These are phyloP conservation scores for Amanita subjunquillea DNA, from an alignment of 768 basidiomycete species.

Conservation along the genomic window DNA sequence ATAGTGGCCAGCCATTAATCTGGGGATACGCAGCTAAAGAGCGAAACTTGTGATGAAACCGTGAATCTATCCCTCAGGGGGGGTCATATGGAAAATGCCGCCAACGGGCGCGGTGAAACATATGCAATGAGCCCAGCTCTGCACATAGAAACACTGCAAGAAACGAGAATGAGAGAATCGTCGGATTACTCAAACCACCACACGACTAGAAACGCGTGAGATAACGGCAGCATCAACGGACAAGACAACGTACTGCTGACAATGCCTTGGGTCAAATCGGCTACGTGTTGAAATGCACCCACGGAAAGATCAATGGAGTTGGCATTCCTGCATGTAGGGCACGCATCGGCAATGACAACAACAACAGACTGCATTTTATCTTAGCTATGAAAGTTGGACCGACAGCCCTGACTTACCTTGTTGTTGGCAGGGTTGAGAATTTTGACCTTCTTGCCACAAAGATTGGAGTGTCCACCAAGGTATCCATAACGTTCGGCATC, in stretches of 20 bases:
- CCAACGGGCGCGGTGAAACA: background rate
- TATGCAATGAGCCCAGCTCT: background rate
- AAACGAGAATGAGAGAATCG: slow-evolving; percentile 2
- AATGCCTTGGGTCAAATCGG: slow-evolving; percentile 35
- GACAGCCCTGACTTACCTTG: slow-evolving; percentile 21
- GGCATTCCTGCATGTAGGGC: slow-evolving; percentile 61
- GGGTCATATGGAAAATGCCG: background rate
- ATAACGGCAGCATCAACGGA: background rate
- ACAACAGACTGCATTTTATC: slow-evolving; percentile 26
- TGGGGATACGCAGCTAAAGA: background rate
- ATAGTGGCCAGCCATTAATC: background rate
- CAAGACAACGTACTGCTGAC: slow-evolving; percentile 40
- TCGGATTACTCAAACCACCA: slow-evolving; percentile 25
- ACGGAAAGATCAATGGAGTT: slow-evolving; percentile 71
- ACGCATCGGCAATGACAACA: slow-evolving; percentile 68
- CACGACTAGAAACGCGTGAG: slow-evolving; percentile 18
- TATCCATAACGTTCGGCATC: slow-evolving; percentile 46
- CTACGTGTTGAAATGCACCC: slow-evolving; percentile 56
- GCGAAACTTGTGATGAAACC: background rate
- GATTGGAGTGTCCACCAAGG: slow-evolving; percentile 29
- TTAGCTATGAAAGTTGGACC: slow-evolving; percentile 2
- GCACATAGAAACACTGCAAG: slow-evolving; percentile 8
- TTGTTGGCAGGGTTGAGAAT: slow-evolving; percentile 55
- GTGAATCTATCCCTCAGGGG: background rate
- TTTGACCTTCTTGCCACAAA: slow-evolving; percentile 57